These are phyloP conservation scores for Gorgonomyces haynaldii DNA, from an alignment of 192 early-diverging fungal species.

Conservation along the genomic window DNA sequence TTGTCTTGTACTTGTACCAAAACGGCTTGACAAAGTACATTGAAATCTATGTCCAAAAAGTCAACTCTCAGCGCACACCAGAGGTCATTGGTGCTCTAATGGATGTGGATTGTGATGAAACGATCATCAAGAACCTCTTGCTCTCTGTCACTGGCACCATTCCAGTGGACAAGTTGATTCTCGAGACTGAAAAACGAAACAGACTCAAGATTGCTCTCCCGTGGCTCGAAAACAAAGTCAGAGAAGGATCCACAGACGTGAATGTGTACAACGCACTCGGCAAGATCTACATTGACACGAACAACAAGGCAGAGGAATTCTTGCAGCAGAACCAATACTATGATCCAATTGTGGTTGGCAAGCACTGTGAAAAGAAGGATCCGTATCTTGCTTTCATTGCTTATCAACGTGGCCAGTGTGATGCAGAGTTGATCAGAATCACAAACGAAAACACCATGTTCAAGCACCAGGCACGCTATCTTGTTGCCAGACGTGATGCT, in stretches of 20 bases:
- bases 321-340: slow-evolving; percentile 77
- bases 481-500: slow-evolving; percentile 78
- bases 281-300: slow-evolving; percentile 99
- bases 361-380: slow-evolving; percentile 98
- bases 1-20: slow-evolving; percentile 92
- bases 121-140: slow-evolving; percentile 80
- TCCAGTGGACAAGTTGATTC: slow-evolving; percentile 75
- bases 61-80: slow-evolving; percentile 88
- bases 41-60: slow-evolving; percentile 98
- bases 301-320: slow-evolving; percentile 96
- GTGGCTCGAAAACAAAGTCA: slow-evolving; percentile 83
- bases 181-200: slow-evolving; percentile 92
- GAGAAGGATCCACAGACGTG: slow-evolving; percentile 77
- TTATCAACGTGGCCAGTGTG: slow-evolving; percentile 91
- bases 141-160: slow-evolving; percentile 70
- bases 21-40: slow-evolving; percentile 91
- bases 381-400: slow-evolving; percentile 90
- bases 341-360: slow-evolving; percentile 83
- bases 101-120: slow-evolving; percentile 97
- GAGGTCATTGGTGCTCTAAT: slow-evolving; percentile 92
- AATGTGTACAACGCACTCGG: slow-evolving; percentile 95
- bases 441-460: slow-evolving; percentile 99
- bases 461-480: slow-evolving; percentile 96
- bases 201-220: slow-evolving; percentile 88
- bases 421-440: slow-evolving; percentile 85